A percentile compares a stretch with the other conserved stretches of the same genome.
Conservation (phyloP, 305 asterid species). For the Solanum hybrid region DNA sequence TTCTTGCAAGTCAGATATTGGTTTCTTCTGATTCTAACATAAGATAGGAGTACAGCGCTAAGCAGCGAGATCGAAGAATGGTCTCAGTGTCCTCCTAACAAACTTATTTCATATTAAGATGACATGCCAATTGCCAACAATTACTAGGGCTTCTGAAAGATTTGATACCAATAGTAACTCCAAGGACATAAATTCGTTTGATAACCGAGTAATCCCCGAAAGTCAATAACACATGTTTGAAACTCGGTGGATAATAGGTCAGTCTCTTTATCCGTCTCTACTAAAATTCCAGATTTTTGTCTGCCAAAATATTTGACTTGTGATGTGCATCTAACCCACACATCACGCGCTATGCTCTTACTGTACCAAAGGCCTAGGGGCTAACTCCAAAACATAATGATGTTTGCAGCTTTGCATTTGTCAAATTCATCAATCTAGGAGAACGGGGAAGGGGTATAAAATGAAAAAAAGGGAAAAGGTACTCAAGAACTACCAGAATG, state of each 20-base stretch:
- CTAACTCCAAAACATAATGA: not conserved
- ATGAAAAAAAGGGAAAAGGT: not conserved
- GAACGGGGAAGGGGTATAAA: not conserved
- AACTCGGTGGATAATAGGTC: not conserved
- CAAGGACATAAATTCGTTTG: not conserved
- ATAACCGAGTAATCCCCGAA: not conserved
- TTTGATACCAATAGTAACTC: not conserved
- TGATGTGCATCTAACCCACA: not conserved
- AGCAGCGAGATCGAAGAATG: not conserved
- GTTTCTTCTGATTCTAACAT: not conserved
- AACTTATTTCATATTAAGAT: not conserved
- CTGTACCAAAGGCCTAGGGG: not conserved
- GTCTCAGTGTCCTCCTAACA: not conserved
- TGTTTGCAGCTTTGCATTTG: not conserved
- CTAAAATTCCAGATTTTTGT: not conserved
- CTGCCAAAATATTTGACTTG: not conserved
- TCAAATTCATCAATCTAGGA: constrained; percentile 1
- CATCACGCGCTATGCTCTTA: not conserved
- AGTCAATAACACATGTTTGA: not conserved
- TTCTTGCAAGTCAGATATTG: not conserved
- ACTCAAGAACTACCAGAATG: not conserved
- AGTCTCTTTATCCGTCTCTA: not conserved
- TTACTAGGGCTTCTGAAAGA: not conserved
- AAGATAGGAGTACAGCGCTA: not conserved
- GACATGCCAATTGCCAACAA: not conserved